Conservation (phyloP, 2,329 filamentous ascomycete genomes). For the Diaporthe vexans region DNA sequence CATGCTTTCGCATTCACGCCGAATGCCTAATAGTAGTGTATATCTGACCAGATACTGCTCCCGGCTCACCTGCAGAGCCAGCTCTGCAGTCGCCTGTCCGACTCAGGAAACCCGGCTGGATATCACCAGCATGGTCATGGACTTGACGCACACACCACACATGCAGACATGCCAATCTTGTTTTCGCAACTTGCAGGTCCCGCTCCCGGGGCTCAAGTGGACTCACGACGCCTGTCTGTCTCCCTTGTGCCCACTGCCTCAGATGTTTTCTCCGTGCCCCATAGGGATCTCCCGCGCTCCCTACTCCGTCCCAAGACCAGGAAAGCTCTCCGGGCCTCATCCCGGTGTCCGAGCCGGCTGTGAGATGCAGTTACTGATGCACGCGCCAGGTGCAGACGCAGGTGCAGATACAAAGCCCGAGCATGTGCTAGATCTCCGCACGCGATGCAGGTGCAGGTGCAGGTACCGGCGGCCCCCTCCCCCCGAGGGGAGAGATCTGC, state of each 20-base stretch:
- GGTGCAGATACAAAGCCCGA: constrained; percentile 19
- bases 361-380: constrained; percentile 1
- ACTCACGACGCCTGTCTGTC: neutral
- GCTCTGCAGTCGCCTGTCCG: neutral
- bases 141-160: constrained; percentile 1
- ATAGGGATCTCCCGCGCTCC: neutral
- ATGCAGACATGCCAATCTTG: constrained; percentile 22
- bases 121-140: constrained; percentile 25
- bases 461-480: constrained; percentile 1
- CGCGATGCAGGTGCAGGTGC: neutral
- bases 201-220: constrained; percentile 17
- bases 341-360: constrained; percentile 11
- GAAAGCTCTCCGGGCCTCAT: neutral
- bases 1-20: constrained; percentile 18
- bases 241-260: constrained; percentile 11
- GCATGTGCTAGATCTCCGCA: constrained; percentile 1
- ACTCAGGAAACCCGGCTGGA: constrained; percentile 19
- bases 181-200: constrained; percentile 20
- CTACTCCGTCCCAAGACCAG: neutral
- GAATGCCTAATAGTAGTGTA: neutral
- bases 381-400: neutral
- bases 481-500: neutral
- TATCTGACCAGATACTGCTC: neutral
- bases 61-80: neutral
- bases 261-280: constrained; percentile 9